Conservation (phyloP, 805 yeast genomes). For the Wickerhamiella vanderwaltii region DNA sequence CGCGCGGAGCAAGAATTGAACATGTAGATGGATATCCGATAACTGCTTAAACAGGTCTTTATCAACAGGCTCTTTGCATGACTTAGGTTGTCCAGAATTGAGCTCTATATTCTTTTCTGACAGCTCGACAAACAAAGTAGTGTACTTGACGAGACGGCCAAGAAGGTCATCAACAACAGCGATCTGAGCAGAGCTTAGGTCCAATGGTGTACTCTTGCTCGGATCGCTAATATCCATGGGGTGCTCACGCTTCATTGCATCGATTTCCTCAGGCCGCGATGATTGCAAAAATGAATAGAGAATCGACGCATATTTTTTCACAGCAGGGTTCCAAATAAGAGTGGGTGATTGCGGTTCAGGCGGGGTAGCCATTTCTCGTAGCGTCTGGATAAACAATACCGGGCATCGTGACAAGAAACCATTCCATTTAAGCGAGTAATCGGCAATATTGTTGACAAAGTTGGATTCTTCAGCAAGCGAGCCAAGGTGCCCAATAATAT, state of each 20-base stretch:
- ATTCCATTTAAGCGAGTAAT: not conserved
- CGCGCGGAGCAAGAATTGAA: not conserved
- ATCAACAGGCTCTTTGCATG: not conserved
- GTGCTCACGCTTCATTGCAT: not conserved
- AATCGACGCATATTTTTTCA: not conserved
- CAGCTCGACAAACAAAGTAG: not conserved
- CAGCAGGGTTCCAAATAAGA: not conserved
- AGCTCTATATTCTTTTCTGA: not conserved
- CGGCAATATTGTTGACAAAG: not conserved
- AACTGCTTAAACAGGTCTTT: not conserved
- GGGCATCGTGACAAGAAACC: not conserved
- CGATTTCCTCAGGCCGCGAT: not conserved
- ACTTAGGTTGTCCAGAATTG: not conserved
- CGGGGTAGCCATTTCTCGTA: not conserved
- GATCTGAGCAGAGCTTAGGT: not conserved
- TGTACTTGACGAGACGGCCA: not conserved
- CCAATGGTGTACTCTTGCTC: not conserved
- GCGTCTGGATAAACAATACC: not conserved
- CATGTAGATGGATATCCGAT: not conserved
- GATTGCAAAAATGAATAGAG: too few relatives aligned
- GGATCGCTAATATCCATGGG: not conserved
- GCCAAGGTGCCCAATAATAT: not conserved
- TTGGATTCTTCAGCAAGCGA: not conserved
- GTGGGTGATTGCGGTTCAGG: not conserved
- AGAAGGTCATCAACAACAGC: not conserved